A percentile compares a stretch with the other conserved stretches of the same genome.
These are phyloP conservation scores for Pichia eremophila DNA, from an alignment of 805 yeast species.

Conservation along the genomic window DNA sequence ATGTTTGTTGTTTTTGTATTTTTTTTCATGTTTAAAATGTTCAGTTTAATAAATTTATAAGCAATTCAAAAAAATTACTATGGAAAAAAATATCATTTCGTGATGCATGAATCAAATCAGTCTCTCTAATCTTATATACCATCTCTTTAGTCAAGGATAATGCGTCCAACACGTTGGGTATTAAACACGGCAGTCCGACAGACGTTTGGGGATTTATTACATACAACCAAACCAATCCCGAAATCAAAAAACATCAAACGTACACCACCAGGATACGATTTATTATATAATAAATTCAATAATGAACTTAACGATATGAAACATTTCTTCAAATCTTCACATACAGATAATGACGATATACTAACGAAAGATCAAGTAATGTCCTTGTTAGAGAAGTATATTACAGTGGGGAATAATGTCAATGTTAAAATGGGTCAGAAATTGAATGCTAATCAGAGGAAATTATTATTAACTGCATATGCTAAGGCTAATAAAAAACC, in stretches of 20 bases:
- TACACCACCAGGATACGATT: conserved; percentile 18
- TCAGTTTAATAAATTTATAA: too few relatives aligned
- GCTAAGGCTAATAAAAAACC: conserved; percentile 1
- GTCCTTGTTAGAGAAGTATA: conserved; percentile 1
- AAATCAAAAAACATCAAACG: background rate
- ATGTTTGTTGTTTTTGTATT: too few relatives aligned
- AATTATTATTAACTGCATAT: conserved; percentile 3
- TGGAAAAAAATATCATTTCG: too few relatives aligned
- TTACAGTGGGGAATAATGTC: conserved; percentile 5
- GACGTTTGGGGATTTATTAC: conserved; percentile 11
- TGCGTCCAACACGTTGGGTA: background rate
- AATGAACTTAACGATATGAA: conserved; percentile 13
- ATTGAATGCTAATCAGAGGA: background rate
- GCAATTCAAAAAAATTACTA: too few relatives aligned
- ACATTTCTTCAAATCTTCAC: conserved; percentile 2
- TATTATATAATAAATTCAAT: conserved; percentile 14
- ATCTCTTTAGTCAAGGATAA: too few relatives aligned
- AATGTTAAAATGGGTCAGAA: background rate
- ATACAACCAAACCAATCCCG: background rate
- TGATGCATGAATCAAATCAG: too few relatives aligned
- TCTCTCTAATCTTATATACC: too few relatives aligned
- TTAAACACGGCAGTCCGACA: background rate
- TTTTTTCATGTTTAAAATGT: too few relatives aligned
- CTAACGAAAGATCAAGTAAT: background rate
- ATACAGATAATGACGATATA: background rate